Conservation (phyloP, 2,329 filamentous ascomycete species). For the Penicillium sp. region DNA sequence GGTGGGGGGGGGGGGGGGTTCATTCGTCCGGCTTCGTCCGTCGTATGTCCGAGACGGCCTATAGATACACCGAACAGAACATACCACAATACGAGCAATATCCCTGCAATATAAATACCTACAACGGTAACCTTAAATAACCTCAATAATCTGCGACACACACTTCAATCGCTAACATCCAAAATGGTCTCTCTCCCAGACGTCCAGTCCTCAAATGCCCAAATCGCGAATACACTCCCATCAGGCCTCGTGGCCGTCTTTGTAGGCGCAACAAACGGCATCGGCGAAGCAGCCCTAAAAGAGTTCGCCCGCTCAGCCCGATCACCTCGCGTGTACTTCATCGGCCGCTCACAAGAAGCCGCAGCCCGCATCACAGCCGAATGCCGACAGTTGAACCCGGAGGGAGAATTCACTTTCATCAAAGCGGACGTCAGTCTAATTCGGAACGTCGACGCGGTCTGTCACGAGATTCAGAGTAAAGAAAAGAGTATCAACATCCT, state of each 20-base stretch:
- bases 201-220: constrained; percentile 12
- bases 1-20: too few relatives aligned
- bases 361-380: constrained; percentile 45
- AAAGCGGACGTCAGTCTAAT: constrained; percentile 49
- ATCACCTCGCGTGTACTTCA: constrained; percentile 47
- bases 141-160: too few relatives aligned
- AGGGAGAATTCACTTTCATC: constrained; percentile 48
- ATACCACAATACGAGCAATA: not conserved
- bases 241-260: constrained; percentile 50
- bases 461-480: constrained; percentile 49
- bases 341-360: constrained; percentile 48
- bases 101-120: not conserved
- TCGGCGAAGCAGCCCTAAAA: constrained; percentile 50
- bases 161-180: not conserved
- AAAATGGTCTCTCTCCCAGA: constrained; percentile 13
- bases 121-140: not conserved
- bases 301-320: constrained; percentile 44
- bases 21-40: not conserved
- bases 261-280: constrained; percentile 52
- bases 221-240: constrained; percentile 28
- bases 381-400: constrained; percentile 45
- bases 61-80: not conserved
- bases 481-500: constrained; percentile 56
- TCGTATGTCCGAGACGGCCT: not conserved
- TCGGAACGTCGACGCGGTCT: constrained; percentile 50